Base-by-base conservation (phyloP, 768 basidiomycete genomes). In the Suillus subalutaceus region DNA sequence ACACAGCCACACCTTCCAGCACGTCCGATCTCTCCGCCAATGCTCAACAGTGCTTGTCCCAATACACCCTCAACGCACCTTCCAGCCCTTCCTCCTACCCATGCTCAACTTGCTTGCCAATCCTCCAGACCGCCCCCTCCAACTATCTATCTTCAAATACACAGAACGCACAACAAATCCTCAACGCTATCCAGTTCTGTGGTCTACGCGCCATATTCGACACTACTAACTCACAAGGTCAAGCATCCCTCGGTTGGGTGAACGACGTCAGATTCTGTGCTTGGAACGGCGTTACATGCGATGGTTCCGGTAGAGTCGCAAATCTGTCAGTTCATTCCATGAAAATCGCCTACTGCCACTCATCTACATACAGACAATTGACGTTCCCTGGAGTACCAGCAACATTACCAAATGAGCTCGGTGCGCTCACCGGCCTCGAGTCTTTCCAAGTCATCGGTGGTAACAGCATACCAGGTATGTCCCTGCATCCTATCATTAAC, bases 311-410 rank as follows among this genome's bases (percentile, higher is more conserved):
- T 4, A 69, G 73, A 37, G 78, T 85, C 4, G 72, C 76, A 18
- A 79, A 78, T 9, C 65, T 86, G 84, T 85, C 50, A 69, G 84
- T 79, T 1, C 37, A 8, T 46, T 10, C 46, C 15, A 40, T 18
- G 44, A 56, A 30, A 46, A 8, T 15, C 41, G 16, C 10, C 26
- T 53, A 6, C 63, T 23, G 13, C 57, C 66, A 38, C 66, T 23
- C 44, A 23, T 20, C 59, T n/a, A 18, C 26, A 1, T 41, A 41
- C 68, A 84, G 75, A 63, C 74, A 75, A 66, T 73, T 86, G 35
- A 79, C 77, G 0, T 84, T 80, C 67, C 84, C 84, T 9, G 83
- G 78, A 8, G 78, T 86, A 12, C 84, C 85, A n/a, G 77, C 79
- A 20, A 72, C 74, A 3, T 68, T 86, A 2, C 84, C 84, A 1